Percentiles rank a stretch among this genome's conserved stretches.
Evolutionary conservation across 495 filamentous ascomycete species (phyloP).

Genomic region (Physcia stellaris): DNA sequence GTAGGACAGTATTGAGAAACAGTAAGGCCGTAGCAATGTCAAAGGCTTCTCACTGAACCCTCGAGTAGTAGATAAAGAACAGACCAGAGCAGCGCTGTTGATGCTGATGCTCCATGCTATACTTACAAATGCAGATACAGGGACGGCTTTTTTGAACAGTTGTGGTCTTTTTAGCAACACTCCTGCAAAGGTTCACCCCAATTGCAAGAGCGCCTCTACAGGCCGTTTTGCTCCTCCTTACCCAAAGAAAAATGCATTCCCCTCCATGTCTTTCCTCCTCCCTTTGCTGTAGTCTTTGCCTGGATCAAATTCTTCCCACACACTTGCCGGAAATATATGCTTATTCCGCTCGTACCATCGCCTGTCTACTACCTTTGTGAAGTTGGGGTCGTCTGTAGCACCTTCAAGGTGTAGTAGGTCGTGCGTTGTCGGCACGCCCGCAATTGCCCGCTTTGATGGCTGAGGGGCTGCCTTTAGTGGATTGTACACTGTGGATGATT

Average conservation of each 20-base stretch:
- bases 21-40: no score
- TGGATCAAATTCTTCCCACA: constrained; percentile 92
- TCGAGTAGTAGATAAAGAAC: no score
- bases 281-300: constrained; percentile 71
- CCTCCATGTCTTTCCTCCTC: constrained; percentile 67
- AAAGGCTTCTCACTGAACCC: no score
- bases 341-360: constrained; percentile 96
- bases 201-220: no score
- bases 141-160: no score
- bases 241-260: constrained; percentile 88
- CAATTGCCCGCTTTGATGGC: constrained; percentile 1
- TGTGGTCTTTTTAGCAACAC: no score
- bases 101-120: no score
- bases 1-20: no score
- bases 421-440: constrained; percentile 9
- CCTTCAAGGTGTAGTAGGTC: constrained; percentile 48
- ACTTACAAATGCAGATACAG: no score
- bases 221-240: constrained; percentile 2
- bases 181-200: no score
- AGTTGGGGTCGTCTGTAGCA: constrained; percentile 57
- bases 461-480: constrained; percentile 1
- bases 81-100: no score
- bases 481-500: constrained; percentile 2
- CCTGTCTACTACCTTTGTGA: constrained; percentile 92
- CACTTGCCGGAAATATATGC: constrained; percentile 90